These are phyloP conservation scores for Escallonia herrerae DNA, from an alignment of 129 eudicot genomes.

Conservation along the genomic window DNA sequence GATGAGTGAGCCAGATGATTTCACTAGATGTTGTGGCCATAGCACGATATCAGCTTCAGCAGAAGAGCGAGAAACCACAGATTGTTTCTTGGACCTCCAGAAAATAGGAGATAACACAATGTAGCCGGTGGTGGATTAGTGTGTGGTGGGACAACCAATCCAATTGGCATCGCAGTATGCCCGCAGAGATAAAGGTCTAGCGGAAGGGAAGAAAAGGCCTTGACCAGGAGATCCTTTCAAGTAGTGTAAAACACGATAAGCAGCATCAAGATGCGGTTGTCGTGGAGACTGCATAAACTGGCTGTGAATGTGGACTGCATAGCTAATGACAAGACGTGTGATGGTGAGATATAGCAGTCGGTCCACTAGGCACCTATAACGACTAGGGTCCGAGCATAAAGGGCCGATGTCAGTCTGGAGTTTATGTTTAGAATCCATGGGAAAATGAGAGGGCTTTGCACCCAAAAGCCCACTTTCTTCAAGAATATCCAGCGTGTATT, in stretches of 20 bases:
- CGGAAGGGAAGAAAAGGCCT: neutral
- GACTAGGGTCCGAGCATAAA: neutral
- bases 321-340: conserved; percentile 13
- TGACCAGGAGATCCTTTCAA: neutral
- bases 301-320: conserved; percentile 2
- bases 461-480: neutral
- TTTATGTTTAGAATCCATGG: neutral
- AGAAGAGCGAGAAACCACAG: neutral
- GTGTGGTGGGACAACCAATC: neutral
- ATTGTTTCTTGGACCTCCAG: neutral
- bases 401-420: neutral
- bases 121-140: neutral
- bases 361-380: conserved; percentile 2
- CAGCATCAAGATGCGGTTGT: conserved; percentile 11
- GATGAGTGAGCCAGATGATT: neutral
- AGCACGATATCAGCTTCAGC: conserved; percentile 4
- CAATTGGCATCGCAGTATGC: conserved; percentile 9
- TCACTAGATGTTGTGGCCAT: neutral
- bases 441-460: neutral
- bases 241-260: neutral
- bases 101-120: neutral
- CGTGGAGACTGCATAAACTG: conserved; percentile 13
- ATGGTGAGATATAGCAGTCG: conserved; percentile 1
- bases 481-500: conserved; percentile 8
- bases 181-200: neutral